phyloP scores from a whole-genome alignment of 257 asterid species.

The Echium plantagineum region DNA sequence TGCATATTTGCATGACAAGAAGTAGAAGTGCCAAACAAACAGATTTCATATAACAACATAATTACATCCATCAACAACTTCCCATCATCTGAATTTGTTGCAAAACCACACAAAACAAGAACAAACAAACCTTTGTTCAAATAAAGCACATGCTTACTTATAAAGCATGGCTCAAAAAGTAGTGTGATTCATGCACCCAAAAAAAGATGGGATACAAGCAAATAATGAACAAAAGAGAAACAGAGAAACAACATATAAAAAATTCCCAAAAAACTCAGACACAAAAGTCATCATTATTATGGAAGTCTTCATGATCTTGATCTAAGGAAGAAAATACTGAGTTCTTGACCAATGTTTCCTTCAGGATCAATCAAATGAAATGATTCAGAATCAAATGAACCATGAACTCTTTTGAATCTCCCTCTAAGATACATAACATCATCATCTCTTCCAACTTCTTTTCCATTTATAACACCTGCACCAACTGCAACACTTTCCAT shows the following conservation, averaged over 20 bases:
- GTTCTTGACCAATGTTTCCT: conserved; percentile 36
- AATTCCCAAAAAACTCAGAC: not conserved
- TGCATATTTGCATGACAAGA: not conserved
- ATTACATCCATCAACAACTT: not conserved
- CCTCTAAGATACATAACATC: conserved; percentile 48
- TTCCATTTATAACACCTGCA: conserved; percentile 30
- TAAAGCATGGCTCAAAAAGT: not conserved
- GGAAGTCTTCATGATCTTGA: conserved; percentile 7
- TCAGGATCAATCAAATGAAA: conserved; percentile 56
- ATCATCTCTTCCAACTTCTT: conserved; percentile 16
- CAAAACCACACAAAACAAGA: not conserved
- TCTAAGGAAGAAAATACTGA: conserved; percentile 44
- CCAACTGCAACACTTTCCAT: conserved; percentile 37
- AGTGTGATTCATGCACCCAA: not conserved
- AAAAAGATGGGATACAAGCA: not conserved
- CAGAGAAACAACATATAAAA: not conserved
- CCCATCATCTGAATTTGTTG: not conserved
- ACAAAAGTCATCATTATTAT: not conserved
- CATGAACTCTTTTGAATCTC: conserved; percentile 38
- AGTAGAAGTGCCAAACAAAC: not conserved
- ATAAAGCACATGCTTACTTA: not conserved
- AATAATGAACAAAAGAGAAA: not conserved
- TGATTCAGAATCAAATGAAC: conserved; percentile 39
- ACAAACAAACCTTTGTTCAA: not conserved
- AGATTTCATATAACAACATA: not conserved